These are phyloP conservation scores for Calonectria crousiana DNA, from an alignment of 2,329 filamentous ascomycete genomes.

Conservation along the genomic window DNA sequence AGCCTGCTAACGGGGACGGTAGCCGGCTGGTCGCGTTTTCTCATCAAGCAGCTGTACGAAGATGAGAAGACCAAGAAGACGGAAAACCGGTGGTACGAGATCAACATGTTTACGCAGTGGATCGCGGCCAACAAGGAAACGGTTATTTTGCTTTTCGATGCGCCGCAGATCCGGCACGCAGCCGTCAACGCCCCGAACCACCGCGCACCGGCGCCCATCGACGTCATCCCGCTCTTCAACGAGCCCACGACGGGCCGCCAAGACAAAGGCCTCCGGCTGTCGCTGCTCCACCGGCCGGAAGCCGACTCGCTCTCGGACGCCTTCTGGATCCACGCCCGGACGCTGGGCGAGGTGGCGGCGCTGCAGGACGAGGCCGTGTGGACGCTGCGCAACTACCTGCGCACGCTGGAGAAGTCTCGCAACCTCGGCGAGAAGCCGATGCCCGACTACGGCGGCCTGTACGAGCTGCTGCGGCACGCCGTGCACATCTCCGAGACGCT, in stretches of 20 bases:
- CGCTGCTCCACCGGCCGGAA: background rate
- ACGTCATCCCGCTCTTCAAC: background rate
- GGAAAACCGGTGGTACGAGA: constrained; percentile 3
- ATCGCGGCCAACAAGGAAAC: background rate
- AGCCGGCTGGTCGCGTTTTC: constrained; percentile 13
- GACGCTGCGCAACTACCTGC: constrained; percentile 51
- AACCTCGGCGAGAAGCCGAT: constrained; percentile 33
- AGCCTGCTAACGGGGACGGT: background rate
- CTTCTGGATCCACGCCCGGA: constrained; percentile 3
- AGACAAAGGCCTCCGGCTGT: background rate
- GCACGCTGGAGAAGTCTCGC: constrained; percentile 47
- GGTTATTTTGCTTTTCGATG: constrained; percentile 3
- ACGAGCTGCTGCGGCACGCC: constrained; percentile 58
- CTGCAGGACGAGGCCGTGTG: constrained; percentile 42
- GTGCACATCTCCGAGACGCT: constrained; percentile 60
- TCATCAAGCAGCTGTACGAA: constrained; percentile 3
- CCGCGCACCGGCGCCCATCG: background rate
- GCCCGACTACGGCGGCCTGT: constrained; percentile 51
- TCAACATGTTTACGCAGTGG: constrained; percentile 14
- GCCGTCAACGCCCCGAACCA: too few species aligned
- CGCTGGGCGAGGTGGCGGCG: background rate
- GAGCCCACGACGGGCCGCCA: background rate
- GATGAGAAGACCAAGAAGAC: background rate
- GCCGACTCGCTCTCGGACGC: background rate
- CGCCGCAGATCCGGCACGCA: background rate